These are phyloP conservation scores for Candida rishiriensis DNA, from an alignment of 805 yeast species.

Conservation along the genomic window DNA sequence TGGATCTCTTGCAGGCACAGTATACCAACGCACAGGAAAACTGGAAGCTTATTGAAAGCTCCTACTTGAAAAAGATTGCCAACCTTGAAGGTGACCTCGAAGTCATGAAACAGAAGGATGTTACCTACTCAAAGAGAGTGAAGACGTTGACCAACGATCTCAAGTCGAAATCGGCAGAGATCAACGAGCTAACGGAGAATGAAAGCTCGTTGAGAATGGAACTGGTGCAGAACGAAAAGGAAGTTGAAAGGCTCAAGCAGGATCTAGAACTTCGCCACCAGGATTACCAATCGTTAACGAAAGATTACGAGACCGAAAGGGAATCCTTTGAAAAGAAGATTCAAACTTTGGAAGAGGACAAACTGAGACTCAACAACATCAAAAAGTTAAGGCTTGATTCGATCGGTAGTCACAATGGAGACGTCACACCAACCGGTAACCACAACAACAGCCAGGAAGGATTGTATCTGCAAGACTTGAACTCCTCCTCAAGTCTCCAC, in stretches of 20 bases:
- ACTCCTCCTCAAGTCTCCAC: slow-evolving; percentile 21
- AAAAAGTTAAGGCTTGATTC: slow-evolving; percentile 8
- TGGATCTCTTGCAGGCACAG: slow-evolving; percentile 59
- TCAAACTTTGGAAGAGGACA: slow-evolving; percentile 27
- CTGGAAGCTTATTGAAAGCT: slow-evolving; percentile 78
- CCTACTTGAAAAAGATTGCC: slow-evolving; percentile 46
- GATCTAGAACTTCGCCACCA: slow-evolving; percentile 14
- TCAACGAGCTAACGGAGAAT: slow-evolving; percentile 22
- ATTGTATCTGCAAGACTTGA: slow-evolving; percentile 30
- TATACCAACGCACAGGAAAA: slow-evolving; percentile 72
- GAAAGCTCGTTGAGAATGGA: slow-evolving; percentile 18
- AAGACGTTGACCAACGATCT: slow-evolving; percentile 33
- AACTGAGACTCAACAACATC: slow-evolving; percentile 13
- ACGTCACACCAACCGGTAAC: no score
- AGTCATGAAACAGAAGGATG: slow-evolving; percentile 29
- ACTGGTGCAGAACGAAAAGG: slow-evolving; percentile 14
- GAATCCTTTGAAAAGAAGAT: slow-evolving; percentile 20
- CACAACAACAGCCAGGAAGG: background rate
- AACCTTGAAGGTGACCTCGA: slow-evolving; percentile 42
- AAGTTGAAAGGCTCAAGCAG: slow-evolving; percentile 16
- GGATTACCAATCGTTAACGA: slow-evolving; percentile 24
- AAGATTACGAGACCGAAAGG: slow-evolving; percentile 28
- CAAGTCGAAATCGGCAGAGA: slow-evolving; percentile 27
- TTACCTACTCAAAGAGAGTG: slow-evolving; percentile 24
- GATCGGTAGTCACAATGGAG: no score